These are phyloP conservation scores for Phytophthora tubulina DNA, from an alignment of 352 stramenopile genomes.

Conservation along the genomic window DNA sequence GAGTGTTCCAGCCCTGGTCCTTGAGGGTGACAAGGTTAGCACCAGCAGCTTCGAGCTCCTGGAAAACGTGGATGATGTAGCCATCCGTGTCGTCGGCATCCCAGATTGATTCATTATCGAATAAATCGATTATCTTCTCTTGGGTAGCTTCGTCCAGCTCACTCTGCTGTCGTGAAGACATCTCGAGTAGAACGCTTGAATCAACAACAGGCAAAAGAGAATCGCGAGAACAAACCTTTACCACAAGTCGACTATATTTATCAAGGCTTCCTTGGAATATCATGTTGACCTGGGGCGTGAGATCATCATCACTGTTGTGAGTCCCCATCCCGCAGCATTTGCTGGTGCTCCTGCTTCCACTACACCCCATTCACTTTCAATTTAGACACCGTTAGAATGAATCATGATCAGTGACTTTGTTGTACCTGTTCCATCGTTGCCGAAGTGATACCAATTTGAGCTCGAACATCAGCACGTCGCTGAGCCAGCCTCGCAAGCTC, in stretches of 20 bases:
- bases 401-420: background rate
- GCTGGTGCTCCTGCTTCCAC: conserved; percentile 50
- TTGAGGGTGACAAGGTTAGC: conserved; percentile 37
- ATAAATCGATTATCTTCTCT: conserved; percentile 53
- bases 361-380: conserved; percentile 5
- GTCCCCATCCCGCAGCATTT: conserved; percentile 36
- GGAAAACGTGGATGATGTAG: conserved; percentile 52
- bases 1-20: conserved; percentile 56
- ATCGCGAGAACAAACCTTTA: background rate
- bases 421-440: conserved; percentile 42
- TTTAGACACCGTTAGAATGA: conserved; percentile 2
- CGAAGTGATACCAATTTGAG: conserved; percentile 39
- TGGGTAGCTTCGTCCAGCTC: conserved; percentile 29
- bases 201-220: conserved; percentile 6
- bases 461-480: conserved; percentile 25
- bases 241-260: conserved; percentile 40
- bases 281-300: background rate
- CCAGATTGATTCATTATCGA: conserved; percentile 70
- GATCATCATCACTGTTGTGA: conserved; percentile 2
- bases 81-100: conserved; percentile 65
- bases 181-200: conserved; percentile 2
- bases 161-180: conserved; percentile 19
- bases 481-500: conserved; percentile 40
- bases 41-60: conserved; percentile 43
- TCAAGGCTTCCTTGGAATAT: conserved; percentile 2